A percentile compares a stretch with the other conserved stretches of the same genome.
These are phyloP conservation scores for Chaetomiaceae sp. DNA, from an alignment of 2,329 filamentous ascomycete species.

Conservation along the genomic window DNA sequence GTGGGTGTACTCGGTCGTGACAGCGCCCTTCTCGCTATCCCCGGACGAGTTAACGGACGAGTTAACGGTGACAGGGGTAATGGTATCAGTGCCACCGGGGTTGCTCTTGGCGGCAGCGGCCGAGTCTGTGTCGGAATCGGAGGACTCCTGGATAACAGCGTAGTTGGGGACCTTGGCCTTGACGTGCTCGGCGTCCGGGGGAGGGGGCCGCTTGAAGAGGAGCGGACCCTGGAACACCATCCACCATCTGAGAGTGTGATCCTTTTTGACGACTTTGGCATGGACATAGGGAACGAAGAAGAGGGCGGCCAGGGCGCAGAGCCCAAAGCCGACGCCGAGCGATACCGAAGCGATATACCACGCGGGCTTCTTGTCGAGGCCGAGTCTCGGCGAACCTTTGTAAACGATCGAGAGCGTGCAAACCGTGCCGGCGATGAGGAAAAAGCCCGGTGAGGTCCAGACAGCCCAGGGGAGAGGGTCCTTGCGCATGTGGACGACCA, in stretches of 20 bases:
- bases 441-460: conserved; percentile 69
- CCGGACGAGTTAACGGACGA: conserved; percentile 8
- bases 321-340: conserved; percentile 57
- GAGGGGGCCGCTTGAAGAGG: conserved; percentile 56
- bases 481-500: conserved; percentile 65
- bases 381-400: conserved; percentile 70
- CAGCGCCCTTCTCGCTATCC: conserved; percentile 39
- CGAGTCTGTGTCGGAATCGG: conserved; percentile 21
- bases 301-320: conserved; percentile 55
- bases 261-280: conserved; percentile 63
- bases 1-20: conserved; percentile 2
- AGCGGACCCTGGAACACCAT: conserved; percentile 59
- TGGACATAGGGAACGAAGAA: conserved; percentile 73
- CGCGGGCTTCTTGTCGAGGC: conserved; percentile 59
- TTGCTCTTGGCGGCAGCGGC: conserved; percentile 36
- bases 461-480: conserved; percentile 70
- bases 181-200: conserved; percentile 44
- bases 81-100: conserved; percentile 36
- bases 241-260: conserved; percentile 60
- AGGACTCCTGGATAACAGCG: conserved; percentile 62
- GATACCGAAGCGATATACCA: conserved; percentile 66
- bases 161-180: conserved; percentile 67
- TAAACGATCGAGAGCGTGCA: conserved; percentile 76
- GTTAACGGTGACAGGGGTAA: conserved; percentile 32
- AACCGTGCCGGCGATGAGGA: conserved; percentile 69